Conservation (phyloP, 192 early-diverging fungal genomes). For the Backusella tarrabulga region DNA sequence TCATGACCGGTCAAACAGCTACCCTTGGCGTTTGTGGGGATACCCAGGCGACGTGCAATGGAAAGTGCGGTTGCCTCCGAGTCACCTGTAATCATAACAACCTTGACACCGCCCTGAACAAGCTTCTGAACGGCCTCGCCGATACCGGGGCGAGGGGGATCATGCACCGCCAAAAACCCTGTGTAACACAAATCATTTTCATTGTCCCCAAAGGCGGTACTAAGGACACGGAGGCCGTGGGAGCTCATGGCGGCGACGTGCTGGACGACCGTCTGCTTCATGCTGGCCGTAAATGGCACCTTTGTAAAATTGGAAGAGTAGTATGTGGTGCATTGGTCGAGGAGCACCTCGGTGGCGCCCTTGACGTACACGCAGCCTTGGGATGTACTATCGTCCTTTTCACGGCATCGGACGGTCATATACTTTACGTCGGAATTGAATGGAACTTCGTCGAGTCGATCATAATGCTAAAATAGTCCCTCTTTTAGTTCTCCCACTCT, state of each 20-base stretch:
- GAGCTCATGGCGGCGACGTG: conserved; percentile 68
- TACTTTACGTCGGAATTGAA: conserved; percentile 94
- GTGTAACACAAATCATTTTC: conserved; percentile 65
- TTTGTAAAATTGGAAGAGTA: conserved; percentile 50
- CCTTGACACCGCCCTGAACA: conserved; percentile 76
- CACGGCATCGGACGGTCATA: conserved; percentile 76
- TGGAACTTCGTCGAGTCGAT: conserved; percentile 76
- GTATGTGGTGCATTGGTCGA: conserved; percentile 69
- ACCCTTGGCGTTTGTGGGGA: conserved; percentile 61
- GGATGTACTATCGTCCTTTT: conserved; percentile 28
- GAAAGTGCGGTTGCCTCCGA: conserved; percentile 87
- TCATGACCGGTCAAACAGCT: conserved; percentile 72
- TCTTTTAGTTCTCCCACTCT: too few species aligned
- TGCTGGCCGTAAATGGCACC: conserved; percentile 52
- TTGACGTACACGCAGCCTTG: conserved; percentile 61
- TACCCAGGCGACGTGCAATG: conserved; percentile 85
- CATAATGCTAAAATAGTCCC: conserved; percentile 31
- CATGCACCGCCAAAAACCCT: conserved; percentile 87
- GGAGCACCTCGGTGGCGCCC: conserved; percentile 81
- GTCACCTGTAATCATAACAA: conserved; percentile 99
- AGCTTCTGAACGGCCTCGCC: conserved; percentile 71
- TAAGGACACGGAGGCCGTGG: conserved; percentile 85
- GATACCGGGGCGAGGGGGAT: conserved; percentile 85
- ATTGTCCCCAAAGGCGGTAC: conserved; percentile 71
- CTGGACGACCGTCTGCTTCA: conserved; percentile 55